Percentiles rank a stretch among this genome's conserved stretches.
Conservation (phyloP, 2,329 filamentous ascomycete genomes). For the Phaeosphaeriaceae sp. region DNA sequence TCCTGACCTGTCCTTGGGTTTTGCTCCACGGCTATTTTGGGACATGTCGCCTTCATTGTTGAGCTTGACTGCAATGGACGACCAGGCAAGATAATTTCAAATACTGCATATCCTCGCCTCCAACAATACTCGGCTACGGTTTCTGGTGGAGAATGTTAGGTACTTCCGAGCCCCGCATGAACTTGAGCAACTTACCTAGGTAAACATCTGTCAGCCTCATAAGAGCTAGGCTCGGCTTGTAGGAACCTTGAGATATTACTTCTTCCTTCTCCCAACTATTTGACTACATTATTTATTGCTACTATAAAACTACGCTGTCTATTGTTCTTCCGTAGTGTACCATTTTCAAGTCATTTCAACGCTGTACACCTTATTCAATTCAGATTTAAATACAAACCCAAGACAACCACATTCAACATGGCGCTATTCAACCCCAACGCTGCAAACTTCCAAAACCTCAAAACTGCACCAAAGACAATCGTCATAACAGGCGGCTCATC, state of each 20-base stretch:
- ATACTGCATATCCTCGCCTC: no score
- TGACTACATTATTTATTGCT: no score
- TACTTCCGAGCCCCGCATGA: constrained; percentile 1
- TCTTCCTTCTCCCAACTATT: background rate
- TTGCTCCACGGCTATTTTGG: no score
- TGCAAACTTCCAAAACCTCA: constrained; percentile 24
- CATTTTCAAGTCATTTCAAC: background rate
- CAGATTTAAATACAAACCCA: background rate
- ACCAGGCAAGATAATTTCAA: no score
- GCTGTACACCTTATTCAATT: background rate
- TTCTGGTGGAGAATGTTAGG: no score
- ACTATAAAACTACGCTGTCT: background rate
- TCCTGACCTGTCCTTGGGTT: no score
- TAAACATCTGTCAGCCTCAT: constrained; percentile 8
- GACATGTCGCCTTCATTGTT: no score
- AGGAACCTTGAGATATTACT: background rate
- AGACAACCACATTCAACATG: constrained; percentile 17
- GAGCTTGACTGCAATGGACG: no score
- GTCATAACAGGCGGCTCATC: constrained; percentile 51
- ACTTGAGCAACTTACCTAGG: constrained; percentile 19
- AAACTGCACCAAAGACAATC: constrained; percentile 38
- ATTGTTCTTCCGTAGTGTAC: background rate
- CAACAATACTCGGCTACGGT: no score
- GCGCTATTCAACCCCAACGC: constrained; percentile 32
- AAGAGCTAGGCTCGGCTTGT: background rate